A percentile compares a stretch with the other conserved stretches of the same genome.
phyloP scores from a whole-genome alignment of 306 rosid species.

The Vachellia pachyceras region DNA sequence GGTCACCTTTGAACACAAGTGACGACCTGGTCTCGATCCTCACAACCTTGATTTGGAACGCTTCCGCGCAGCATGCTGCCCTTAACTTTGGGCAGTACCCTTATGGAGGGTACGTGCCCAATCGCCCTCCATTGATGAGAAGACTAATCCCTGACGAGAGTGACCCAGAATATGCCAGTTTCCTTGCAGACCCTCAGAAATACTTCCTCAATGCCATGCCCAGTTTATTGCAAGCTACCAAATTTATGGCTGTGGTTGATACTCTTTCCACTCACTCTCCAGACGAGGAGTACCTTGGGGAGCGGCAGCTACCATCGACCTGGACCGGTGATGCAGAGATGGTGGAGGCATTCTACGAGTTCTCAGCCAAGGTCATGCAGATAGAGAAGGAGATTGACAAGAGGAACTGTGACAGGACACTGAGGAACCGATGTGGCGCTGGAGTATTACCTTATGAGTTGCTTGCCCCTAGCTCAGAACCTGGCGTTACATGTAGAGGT shows the following conservation, averaged over 20 bases:
- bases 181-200: slow-evolving; percentile 80
- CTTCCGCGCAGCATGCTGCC: slow-evolving; percentile 97
- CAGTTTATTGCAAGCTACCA: slow-evolving; percentile 61
- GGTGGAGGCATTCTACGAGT: slow-evolving; percentile 67
- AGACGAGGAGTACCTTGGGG: slow-evolving; percentile 90
- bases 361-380: slow-evolving; percentile 60
- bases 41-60: slow-evolving; percentile 82
- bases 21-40: slow-evolving; percentile 75
- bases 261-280: slow-evolving; percentile 80
- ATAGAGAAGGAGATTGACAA: slow-evolving; percentile 75
- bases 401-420: slow-evolving; percentile 60
- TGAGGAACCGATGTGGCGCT: slow-evolving; percentile 77
- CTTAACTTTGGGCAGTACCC: slow-evolving; percentile 98
- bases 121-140: slow-evolving; percentile 89
- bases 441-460: slow-evolving; percentile 87
- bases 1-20: slow-evolving; percentile 68
- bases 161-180: slow-evolving; percentile 72
- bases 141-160: slow-evolving; percentile 74
- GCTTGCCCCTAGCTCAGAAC: slow-evolving; percentile 80
- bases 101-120: slow-evolving; percentile 92
- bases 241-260: slow-evolving; percentile 86
- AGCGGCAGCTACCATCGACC: slow-evolving; percentile 68
- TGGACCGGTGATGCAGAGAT: slow-evolving; percentile 75
- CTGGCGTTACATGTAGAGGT: slow-evolving; percentile 89
- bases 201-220: slow-evolving; percentile 62